Evolutionary conservation across 2,329 filamentous ascomycete species (phyloP).

Genomic region (Sclerotinia borealis): DNA sequence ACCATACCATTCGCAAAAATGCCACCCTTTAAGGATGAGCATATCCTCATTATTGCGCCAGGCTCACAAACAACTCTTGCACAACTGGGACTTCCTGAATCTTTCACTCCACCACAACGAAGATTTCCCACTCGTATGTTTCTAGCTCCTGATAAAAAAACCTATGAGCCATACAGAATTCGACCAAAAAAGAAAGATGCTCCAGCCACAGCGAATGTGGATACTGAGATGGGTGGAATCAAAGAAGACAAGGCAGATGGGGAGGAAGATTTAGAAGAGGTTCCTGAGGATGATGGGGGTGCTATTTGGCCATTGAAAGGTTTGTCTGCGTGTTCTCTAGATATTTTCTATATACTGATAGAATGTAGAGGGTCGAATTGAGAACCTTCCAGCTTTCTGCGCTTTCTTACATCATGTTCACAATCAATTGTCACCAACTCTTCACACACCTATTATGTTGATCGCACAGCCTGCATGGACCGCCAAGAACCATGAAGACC

Average conservation of each 20-base stretch:
- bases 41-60: slow-evolving; percentile 41
- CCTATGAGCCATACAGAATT: slow-evolving; percentile 77
- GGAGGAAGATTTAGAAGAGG: slow-evolving; percentile 49
- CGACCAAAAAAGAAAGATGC: slow-evolving; percentile 52
- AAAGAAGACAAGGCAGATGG: slow-evolving; percentile 34
- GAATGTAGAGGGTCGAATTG: slow-evolving; percentile 64
- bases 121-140: slow-evolving; percentile 95
- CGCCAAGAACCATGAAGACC: slow-evolving; percentile 74
- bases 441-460: slow-evolving; percentile 90
- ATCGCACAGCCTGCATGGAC: slow-evolving; percentile 90
- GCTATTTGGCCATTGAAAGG: slow-evolving; percentile 79
- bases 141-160: slow-evolving; percentile 64
- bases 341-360: slow-evolving; percentile 12
- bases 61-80: slow-evolving; percentile 33
- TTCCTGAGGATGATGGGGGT: slow-evolving; percentile 73
- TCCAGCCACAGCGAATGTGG: slow-evolving; percentile 26
- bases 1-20: slow-evolving; percentile 16
- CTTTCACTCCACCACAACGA: slow-evolving; percentile 75
- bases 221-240: slow-evolving; percentile 32
- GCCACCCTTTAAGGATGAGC: slow-evolving; percentile 31
- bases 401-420: slow-evolving; percentile 91
- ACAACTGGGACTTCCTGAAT: slow-evolving; percentile 33
- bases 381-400: slow-evolving; percentile 88
- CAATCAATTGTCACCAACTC: slow-evolving; percentile 79
- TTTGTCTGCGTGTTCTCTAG: slow-evolving; percentile 25